Base-by-base conservation (phyloP, 257 asterid species). In the Solanum bulbocastanum region DNA sequence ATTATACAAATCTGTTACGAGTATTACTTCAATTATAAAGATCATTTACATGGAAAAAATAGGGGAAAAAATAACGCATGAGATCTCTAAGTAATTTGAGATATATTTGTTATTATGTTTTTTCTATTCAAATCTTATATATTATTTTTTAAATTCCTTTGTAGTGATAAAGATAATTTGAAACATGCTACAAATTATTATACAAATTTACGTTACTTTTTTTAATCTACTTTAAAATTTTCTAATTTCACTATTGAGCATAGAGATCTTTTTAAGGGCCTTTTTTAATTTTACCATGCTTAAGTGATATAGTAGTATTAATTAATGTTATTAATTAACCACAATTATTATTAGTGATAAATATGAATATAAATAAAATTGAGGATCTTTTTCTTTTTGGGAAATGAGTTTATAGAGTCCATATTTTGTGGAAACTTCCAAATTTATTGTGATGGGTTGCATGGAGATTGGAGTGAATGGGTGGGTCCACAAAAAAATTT, bases 391-490 rank as follows among this genome's bases (percentile, higher is more conserved):
- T 71, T 22, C 5, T 36, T 73, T 73, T 35, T 36, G 44, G 40
- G 25, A 71, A 71, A 39, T 4, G 23, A 40, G 36, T 13, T 27
- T 42, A 15, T 8, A n/a, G 9, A 42, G 62, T 2, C 84, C 23
- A 33, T 7, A 72, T 72, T 33, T 78, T 23, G 36, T 20, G 85
- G 8, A 81, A 46, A 46, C 25, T 15, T 46, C 42, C 85, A 46
- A 81, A 30, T 44, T 16, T 16, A n/a, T 84, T 20, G 88, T 36
- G 78, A 20, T 22, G 27, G 37, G 27, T 5, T 39, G 87, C 76
- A 72, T 68, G 86, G 83, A 10, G 88, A 79, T 56, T 20, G 35
- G 86, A 10, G 86, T 46, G 27, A 18, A 87, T 58, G 83, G 88
- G 58, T 58, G 83, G 88, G 58, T 46, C 87, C 91, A 39, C 76